These are phyloP conservation scores for Gossypium arboreum DNA, from an alignment of 345 rosid species.

Conservation along the genomic window DNA sequence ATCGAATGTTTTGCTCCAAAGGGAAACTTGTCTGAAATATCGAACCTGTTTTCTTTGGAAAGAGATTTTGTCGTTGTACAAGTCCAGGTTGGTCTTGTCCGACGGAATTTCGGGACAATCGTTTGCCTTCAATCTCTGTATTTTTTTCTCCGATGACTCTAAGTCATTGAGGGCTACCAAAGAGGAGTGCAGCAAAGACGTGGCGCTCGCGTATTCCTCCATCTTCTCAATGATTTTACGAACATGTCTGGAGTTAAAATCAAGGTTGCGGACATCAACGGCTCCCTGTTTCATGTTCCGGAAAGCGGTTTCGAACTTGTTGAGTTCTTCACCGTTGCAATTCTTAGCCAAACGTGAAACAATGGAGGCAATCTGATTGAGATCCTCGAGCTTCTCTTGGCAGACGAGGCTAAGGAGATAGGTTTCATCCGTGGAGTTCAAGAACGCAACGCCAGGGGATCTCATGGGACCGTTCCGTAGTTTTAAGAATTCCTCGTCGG, in stretches of 20 bases:
- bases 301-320: slow-evolving; percentile 26
- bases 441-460: slow-evolving; percentile 34
- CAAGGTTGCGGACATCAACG: slow-evolving; percentile 7
- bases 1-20: slow-evolving; percentile 42
- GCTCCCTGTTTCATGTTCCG: slow-evolving; percentile 28
- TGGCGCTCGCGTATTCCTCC: slow-evolving; percentile 33
- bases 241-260: slow-evolving; percentile 18
- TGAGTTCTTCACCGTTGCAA: slow-evolving; percentile 25
- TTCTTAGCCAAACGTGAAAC: slow-evolving; percentile 30
- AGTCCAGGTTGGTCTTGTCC: slow-evolving; percentile 17
- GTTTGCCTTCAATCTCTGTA: slow-evolving; percentile 24
- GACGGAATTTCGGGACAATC: neutral
- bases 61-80: slow-evolving; percentile 32
- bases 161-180: slow-evolving; percentile 30
- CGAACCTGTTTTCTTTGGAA: slow-evolving; percentile 30
- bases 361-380: slow-evolving; percentile 23
- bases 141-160: slow-evolving; percentile 35
- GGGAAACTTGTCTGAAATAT: slow-evolving; percentile 32
- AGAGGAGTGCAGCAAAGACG: slow-evolving; percentile 25
- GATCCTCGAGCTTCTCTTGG: slow-evolving; percentile 43
- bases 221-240: slow-evolving; percentile 32
- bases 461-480: slow-evolving; percentile 26
- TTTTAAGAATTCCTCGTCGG: slow-evolving; percentile 26
- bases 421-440: slow-evolving; percentile 34
- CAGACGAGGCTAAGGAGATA: slow-evolving; percentile 36